phyloP scores from a whole-genome alignment of 805 yeast genomes.

The Candida railenensis region DNA sequence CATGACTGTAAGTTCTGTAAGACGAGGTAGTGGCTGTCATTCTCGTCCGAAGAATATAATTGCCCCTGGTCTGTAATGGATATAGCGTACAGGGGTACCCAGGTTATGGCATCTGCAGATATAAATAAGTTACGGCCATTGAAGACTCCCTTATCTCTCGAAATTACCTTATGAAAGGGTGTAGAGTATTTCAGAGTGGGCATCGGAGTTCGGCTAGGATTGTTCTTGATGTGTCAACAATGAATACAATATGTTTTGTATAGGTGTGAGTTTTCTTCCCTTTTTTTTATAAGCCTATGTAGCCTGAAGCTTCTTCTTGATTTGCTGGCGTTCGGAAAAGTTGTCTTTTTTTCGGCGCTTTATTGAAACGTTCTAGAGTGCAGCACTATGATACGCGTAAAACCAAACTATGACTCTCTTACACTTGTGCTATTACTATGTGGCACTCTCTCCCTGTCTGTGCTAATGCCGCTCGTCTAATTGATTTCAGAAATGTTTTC shows the following conservation, averaged over 20 bases:
- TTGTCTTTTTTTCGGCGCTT: too few species aligned
- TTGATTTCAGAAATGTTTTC: neutral
- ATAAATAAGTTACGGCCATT: slow-evolving; percentile 31
- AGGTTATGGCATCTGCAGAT: slow-evolving; percentile 36
- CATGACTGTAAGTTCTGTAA: slow-evolving; percentile 39
- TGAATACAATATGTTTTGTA: too few species aligned
- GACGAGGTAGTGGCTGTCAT: slow-evolving; percentile 27
- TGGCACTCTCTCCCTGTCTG: neutral
- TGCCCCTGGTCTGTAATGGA: slow-evolving; percentile 33
- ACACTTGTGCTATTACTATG: too few species aligned
- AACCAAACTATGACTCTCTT: too few species aligned
- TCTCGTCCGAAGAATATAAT: slow-evolving; percentile 30
- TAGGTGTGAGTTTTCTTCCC: too few species aligned
- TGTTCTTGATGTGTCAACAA: neutral
- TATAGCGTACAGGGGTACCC: slow-evolving; percentile 32
- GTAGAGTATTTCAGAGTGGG: slow-evolving; percentile 8
- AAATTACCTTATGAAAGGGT: slow-evolving; percentile 30
- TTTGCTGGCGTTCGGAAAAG: neutral
- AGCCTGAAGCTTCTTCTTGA: too few species aligned
- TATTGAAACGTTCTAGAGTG: too few species aligned
- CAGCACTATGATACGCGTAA: too few species aligned
- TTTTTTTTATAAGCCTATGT: too few species aligned
- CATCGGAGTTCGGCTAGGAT: neutral
- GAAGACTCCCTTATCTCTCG: slow-evolving; percentile 34
- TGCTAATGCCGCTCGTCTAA: neutral